phyloP scores from a whole-genome alignment of 768 basidiomycete species.

The Lentinula boryana region DNA sequence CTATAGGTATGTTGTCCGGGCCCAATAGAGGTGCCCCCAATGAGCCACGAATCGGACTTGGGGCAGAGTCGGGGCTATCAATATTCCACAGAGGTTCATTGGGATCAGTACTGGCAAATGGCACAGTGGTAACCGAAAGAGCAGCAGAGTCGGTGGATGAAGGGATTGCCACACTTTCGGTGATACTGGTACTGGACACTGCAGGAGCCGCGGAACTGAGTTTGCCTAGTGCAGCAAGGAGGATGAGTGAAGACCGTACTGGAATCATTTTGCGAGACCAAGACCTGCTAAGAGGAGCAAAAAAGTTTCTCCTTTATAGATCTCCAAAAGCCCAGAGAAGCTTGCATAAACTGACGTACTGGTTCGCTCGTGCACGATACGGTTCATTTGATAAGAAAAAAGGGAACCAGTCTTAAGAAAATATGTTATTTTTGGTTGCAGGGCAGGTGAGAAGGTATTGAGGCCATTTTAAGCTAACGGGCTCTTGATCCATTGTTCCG shows the following conservation, averaged over 20 bases:
- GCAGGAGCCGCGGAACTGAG: slow-evolving; percentile 13
- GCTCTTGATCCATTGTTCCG: slow-evolving; percentile 1
- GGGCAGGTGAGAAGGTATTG: neutral
- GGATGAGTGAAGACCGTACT: neutral
- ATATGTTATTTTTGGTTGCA: neutral
- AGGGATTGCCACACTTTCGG: neutral
- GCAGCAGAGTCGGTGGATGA: slow-evolving; percentile 20
- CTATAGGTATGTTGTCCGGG: slow-evolving; percentile 33
- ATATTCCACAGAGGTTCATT: slow-evolving; percentile 33
- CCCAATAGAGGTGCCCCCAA: slow-evolving; percentile 38
- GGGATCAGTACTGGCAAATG: slow-evolving; percentile 40
- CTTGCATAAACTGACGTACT: neutral
- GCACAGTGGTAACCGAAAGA: slow-evolving; percentile 34
- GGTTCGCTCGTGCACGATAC: neutral
- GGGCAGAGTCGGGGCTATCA: slow-evolving; percentile 20
- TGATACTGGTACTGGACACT: neutral
- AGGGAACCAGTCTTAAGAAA: neutral
- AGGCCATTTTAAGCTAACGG: neutral
- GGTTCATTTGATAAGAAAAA: neutral
- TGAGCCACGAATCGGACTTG: slow-evolving; percentile 27
- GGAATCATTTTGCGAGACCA: neutral
- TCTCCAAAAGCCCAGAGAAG: neutral
- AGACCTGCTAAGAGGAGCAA: neutral
- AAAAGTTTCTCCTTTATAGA: neutral
- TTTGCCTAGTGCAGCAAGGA: slow-evolving; percentile 1